These are phyloP conservation scores for Carnegiea gigantea DNA, from an alignment of 179 eudicot genomes.

Conservation along the genomic window DNA sequence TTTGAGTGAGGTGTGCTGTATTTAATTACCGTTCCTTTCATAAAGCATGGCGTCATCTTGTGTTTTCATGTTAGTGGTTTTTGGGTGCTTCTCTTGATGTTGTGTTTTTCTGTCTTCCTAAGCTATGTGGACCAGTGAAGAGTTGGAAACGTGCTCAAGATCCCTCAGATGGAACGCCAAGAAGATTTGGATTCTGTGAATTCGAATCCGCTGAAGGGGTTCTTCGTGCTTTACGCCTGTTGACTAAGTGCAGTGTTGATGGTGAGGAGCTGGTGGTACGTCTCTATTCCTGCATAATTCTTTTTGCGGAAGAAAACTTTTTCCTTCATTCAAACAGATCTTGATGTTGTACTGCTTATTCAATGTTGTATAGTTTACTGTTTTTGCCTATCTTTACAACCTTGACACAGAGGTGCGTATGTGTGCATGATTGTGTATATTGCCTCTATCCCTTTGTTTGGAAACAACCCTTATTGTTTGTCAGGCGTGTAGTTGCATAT, in stretches of 20 bases:
- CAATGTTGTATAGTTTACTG: background rate
- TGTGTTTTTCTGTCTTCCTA: constrained; percentile 26
- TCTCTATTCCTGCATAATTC: background rate
- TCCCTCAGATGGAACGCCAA: constrained; percentile 74
- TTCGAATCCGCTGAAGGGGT: constrained; percentile 95
- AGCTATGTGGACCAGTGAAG: constrained; percentile 97
- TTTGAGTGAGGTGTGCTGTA: background rate
- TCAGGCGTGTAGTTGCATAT: background rate
- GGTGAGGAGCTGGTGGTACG: constrained; percentile 90
- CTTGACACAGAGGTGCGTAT: background rate
- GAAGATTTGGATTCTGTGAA: constrained; percentile 87
- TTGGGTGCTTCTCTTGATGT: constrained; percentile 11
- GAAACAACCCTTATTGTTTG: background rate
- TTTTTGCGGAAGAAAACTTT: background rate
- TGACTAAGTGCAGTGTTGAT: constrained; percentile 78
- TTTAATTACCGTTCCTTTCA: constrained; percentile 1
- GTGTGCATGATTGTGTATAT: background rate
- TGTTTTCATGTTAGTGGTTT: background rate
- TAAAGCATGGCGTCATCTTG: constrained; percentile 1
- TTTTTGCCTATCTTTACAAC: background rate
- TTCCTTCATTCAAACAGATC: background rate
- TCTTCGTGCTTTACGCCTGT: constrained; percentile 84
- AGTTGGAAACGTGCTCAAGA: constrained; percentile 95
- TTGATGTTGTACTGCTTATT: background rate
- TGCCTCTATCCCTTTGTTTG: background rate